Evolutionary conservation across 129 eudicot genomes (phyloP), one percentile per base, ranked within the genome.

Genomic region (Ambrosia trifida): DNA sequence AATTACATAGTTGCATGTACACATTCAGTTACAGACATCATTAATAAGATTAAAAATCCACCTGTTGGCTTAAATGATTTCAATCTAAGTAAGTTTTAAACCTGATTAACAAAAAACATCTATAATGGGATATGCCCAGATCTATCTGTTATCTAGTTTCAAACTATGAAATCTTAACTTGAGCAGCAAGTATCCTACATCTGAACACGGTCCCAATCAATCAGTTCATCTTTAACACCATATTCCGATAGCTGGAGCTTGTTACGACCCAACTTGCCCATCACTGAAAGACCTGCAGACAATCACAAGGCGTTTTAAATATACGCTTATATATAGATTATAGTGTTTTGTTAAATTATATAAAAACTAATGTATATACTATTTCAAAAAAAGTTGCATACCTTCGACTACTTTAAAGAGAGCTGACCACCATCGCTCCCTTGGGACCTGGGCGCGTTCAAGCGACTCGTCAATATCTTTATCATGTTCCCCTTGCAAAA

Each of bases 391-490:
- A 3, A n/a, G 38, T 11, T 31, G 18, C 51, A 11, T 83, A 89
- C 97, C 96, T 88, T 95, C 99, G 13, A 95, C 85, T 28, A 90
- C 86, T 79, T 81, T 86, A 78, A 87, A 90, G 36, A 95, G 81
- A 69, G 91, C 82, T 32, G 97, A 84, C 99, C 99, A 90, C 99
- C 99, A 95, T 81, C 88, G 72, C 60, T 89, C 88, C 70, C 74
- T 82, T 0, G 96, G 86, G 68, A 94, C 83, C 3, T 85, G 70
- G 72, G 77, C 54, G 13, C 51, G 81, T 17, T 85, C 85, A 20
- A 94, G 95, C 1, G 87, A 80, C 79, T 89, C 91, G 59, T 84
- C 94, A 49, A 90, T 90, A 0, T 57, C 86, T 75, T 79, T 74
- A 69, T 85, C 81, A 66, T 89, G 94, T 53, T 83, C 85, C n/a